Conservation (phyloP, 805 yeast species). For the Yueomyces sinensis region DNA sequence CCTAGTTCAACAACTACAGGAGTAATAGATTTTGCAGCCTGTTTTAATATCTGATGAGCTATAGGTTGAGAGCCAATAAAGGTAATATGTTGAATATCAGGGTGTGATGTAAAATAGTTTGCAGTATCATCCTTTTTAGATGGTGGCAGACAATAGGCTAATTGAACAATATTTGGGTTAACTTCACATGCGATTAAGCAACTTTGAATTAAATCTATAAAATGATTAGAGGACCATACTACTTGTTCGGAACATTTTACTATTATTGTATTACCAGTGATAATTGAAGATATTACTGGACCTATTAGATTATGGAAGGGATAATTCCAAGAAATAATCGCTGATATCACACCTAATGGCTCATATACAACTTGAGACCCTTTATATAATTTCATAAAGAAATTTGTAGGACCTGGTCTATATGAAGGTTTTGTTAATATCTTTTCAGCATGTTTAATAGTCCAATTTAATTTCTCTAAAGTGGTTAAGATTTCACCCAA, state of each 20-base stretch:
- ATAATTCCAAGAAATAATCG: slow-evolving; percentile 93
- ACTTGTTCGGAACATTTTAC: slow-evolving; percentile 95
- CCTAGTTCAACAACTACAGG: slow-evolving; percentile 96
- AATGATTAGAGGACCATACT: slow-evolving; percentile 84
- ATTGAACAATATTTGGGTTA: slow-evolving; percentile 73
- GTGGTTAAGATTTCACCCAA: slow-evolving; percentile 96
- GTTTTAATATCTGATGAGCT: slow-evolving; percentile 72
- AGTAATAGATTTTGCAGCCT: slow-evolving; percentile 77
- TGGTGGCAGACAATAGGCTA: slow-evolving; percentile 80
- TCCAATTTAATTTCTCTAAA: slow-evolving; percentile 86
- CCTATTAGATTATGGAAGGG: slow-evolving; percentile 93
- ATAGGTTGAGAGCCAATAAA: slow-evolving; percentile 95
- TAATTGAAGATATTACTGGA: slow-evolving; percentile 77
- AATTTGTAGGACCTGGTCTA: slow-evolving; percentile 79
- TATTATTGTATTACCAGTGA: slow-evolving; percentile 84
- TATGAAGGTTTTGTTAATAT: slow-evolving; percentile 48
- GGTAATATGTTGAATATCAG: slow-evolving; percentile 74
- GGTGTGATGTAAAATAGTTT: slow-evolving; percentile 73
- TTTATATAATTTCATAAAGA: slow-evolving; percentile 70
- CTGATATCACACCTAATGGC: slow-evolving; percentile 78
- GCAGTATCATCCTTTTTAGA: slow-evolving; percentile 31
- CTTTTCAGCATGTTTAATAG: slow-evolving; percentile 65
- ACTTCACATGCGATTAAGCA: slow-evolving; percentile 64
- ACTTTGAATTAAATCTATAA: slow-evolving; percentile 53
- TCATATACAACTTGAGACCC: slow-evolving; percentile 89